A percentile compares a stretch with the other conserved stretches of the same genome.
Evolutionary conservation across 2,329 filamentous ascomycete genomes (phyloP).

Genomic region (Ophioceras dolichostomum): DNA sequence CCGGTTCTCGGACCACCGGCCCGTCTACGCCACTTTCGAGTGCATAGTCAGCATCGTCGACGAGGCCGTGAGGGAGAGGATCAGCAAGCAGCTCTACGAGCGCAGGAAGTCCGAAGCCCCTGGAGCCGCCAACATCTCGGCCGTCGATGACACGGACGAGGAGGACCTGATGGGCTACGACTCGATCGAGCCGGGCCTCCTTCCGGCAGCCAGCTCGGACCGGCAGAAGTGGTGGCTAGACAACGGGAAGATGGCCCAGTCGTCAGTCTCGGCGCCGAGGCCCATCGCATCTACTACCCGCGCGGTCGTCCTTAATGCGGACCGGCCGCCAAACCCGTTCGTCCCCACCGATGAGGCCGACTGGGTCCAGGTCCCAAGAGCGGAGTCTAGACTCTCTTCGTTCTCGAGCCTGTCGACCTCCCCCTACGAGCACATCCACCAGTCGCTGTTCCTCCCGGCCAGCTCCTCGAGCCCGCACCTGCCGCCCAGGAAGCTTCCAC

Average conservation of each 20-base stretch:
- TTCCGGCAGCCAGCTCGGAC: constrained; percentile 55
- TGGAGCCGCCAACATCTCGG: constrained; percentile 43
- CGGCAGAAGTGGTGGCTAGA: constrained; percentile 61
- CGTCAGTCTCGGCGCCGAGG: constrained; percentile 53
- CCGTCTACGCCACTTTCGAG: constrained; percentile 82
- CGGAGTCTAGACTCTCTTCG: constrained; percentile 38
- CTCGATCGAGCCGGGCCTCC: constrained; percentile 66
- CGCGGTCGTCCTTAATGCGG: constrained; percentile 56
- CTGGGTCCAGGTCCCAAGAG: constrained; percentile 59
- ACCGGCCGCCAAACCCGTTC: constrained; percentile 73
- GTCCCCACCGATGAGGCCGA: constrained; percentile 61
- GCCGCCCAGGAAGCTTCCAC: constrained; percentile 36
- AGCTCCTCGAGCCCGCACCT: constrained; percentile 32
- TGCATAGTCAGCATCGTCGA: constrained; percentile 74
- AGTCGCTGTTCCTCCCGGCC: constrained; percentile 32
- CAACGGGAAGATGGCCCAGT: constrained; percentile 62
- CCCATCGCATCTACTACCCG: constrained; percentile 30
- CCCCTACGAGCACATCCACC: constrained; percentile 44
- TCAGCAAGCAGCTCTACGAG: constrained; percentile 65
- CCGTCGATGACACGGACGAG: constrained; percentile 51
- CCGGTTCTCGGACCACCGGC: constrained; percentile 89
- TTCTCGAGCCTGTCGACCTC: constrained; percentile 46
- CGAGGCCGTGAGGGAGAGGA: constrained; percentile 55
- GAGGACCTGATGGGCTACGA: constrained; percentile 76
- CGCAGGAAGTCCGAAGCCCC: constrained; percentile 56